A percentile compares a stretch with the other conserved stretches of the same genome.
phyloP scores from a whole-genome alignment of 2,329 filamentous ascomycete genomes.

The Phialocephala sp. region DNA sequence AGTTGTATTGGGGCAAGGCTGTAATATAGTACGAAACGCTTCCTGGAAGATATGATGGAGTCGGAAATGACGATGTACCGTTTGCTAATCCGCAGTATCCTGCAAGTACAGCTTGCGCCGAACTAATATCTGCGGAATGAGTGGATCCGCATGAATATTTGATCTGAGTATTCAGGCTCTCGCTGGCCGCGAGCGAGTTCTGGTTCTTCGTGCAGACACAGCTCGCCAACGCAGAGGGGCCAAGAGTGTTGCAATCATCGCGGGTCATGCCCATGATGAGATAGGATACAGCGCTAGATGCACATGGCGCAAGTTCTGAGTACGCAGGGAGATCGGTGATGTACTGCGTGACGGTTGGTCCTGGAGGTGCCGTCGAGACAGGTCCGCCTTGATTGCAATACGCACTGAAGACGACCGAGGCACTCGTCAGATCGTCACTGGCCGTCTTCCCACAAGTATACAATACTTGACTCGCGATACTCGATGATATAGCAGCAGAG shows the following conservation, averaged over 20 bases:
- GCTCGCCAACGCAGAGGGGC: constrained; percentile 51
- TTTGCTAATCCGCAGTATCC: constrained; percentile 58
- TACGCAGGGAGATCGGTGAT: constrained; percentile 56
- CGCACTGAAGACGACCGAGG: constrained; percentile 19
- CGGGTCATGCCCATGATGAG: constrained; percentile 44
- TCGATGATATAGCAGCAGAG: constrained; percentile 19
- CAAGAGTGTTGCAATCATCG: constrained; percentile 21
- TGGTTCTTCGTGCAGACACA: constrained; percentile 59
- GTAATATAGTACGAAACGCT: constrained; percentile 63
- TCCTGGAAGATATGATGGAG: constrained; percentile 53
- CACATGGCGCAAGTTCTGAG: constrained; percentile 52
- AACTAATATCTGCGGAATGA: constrained; percentile 53
- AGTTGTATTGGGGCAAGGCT: constrained; percentile 53
- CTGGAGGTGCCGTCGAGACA: constrained; percentile 7
- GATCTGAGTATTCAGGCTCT: constrained; percentile 50
- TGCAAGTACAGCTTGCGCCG: constrained; percentile 55
- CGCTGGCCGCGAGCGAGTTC: constrained; percentile 52
- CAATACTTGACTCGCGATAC: constrained; percentile 19
- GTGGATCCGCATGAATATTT: constrained; percentile 52
- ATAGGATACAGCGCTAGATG: constrained; percentile 46
- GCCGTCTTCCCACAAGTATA: constrained; percentile 25
- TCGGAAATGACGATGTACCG: constrained; percentile 56
- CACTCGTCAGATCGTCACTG: constrained; percentile 26
- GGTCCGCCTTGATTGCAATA: constrained; percentile 29
- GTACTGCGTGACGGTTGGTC: constrained; percentile 41